phyloP scores from a whole-genome alignment of 1,284 basidiomycete species.

The Fomitopsis schrenkii region DNA sequence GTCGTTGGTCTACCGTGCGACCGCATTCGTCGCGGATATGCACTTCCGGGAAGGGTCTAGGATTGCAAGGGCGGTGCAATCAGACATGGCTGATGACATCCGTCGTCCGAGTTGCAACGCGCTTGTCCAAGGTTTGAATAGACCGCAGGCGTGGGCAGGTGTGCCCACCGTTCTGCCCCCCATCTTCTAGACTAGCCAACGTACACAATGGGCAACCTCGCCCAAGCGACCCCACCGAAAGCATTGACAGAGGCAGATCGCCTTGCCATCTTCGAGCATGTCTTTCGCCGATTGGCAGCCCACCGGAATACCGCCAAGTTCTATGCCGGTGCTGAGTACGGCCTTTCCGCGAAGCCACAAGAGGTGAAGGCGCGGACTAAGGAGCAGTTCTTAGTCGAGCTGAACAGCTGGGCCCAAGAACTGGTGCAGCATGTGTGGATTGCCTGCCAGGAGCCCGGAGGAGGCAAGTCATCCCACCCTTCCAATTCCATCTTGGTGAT shows the following conservation, averaged over 20 bases:
- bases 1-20: no score
- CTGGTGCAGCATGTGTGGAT: conserved; percentile 43
- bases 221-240: conserved; percentile 36
- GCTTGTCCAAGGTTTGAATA: no score
- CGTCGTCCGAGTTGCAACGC: no score
- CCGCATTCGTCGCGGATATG: background rate
- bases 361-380: conserved; percentile 17
- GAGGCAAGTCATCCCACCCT: conserved; percentile 27
- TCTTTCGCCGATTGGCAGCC: conserved; percentile 41
- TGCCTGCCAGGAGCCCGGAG: conserved; percentile 42
- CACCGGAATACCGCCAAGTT: conserved; percentile 42
- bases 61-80: background rate
- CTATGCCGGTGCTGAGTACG: conserved; percentile 36
- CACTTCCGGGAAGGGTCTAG: background rate
- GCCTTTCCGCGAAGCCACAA: conserved; percentile 22
- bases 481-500: background rate
- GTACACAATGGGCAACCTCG: conserved; percentile 25
- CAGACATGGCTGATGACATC: no score
- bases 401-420: conserved; percentile 44
- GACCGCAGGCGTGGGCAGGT: no score
- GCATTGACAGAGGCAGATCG: conserved; percentile 35
- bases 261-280: conserved; percentile 38
- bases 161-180: background rate
- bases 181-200: background rate
- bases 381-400: conserved; percentile 31